phyloP scores from a whole-genome alignment of 441 rosid genomes.

The Cnidoscolus chayamansa region DNA sequence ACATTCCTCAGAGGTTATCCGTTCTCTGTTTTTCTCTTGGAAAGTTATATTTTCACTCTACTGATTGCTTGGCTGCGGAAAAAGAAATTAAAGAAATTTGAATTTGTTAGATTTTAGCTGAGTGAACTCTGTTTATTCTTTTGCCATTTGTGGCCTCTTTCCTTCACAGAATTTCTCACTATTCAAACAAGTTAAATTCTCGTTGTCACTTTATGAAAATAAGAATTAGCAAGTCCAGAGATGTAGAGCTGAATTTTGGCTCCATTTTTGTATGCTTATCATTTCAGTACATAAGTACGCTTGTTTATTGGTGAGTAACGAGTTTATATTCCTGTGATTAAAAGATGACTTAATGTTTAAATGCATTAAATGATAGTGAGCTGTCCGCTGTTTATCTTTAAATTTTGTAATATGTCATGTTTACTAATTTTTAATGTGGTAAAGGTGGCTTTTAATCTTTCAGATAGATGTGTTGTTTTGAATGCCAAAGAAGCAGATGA shows the following conservation, averaged over 20 bases:
- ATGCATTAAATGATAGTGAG: too few relatives aligned
- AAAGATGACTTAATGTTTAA: too few relatives aligned
- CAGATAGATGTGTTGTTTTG: constrained; percentile 66
- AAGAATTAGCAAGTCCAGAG: too few relatives aligned
- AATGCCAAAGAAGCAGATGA: constrained; percentile 64
- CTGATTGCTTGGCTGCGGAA: constrained; percentile 15
- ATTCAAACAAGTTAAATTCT: too few relatives aligned
- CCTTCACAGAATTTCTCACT: too few relatives aligned
- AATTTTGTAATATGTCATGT: too few relatives aligned
- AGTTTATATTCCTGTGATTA: background rate
- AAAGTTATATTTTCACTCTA: background rate
- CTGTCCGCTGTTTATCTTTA: too few relatives aligned
- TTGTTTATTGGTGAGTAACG: background rate
- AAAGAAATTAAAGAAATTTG: background rate
- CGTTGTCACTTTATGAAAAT: too few relatives aligned
- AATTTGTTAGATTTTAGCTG: background rate
- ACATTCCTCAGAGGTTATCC: constrained; percentile 58
- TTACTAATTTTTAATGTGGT: background rate
- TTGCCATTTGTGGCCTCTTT: background rate
- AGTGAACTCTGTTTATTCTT: background rate
- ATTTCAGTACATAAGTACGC: background rate
- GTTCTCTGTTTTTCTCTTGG: background rate
- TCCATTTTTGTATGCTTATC: background rate
- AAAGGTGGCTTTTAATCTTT: constrained; percentile 20
- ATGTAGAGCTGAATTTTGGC: background rate